phyloP scores from a whole-genome alignment of 495 filamentous ascomycete genomes.

The Geopyxis carbonaria region DNA sequence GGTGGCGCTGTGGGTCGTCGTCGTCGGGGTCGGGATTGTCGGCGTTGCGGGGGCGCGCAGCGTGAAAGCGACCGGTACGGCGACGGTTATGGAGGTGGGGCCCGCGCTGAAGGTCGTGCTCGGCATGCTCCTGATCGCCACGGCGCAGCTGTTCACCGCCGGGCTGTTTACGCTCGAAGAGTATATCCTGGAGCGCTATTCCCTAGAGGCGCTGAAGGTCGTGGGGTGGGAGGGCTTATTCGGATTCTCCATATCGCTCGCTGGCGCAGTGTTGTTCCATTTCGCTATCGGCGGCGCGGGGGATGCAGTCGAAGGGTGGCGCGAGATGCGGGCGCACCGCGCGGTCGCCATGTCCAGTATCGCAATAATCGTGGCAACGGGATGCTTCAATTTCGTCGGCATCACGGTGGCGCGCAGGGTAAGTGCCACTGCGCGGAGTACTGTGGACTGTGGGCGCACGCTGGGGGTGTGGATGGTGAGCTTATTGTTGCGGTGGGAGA shows the following conservation, averaged over 20 bases:
- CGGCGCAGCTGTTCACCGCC: slow-evolving; percentile 89
- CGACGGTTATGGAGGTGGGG: slow-evolving; percentile 15
- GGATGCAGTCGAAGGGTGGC: slow-evolving; percentile 68
- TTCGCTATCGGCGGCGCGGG: slow-evolving; percentile 73
- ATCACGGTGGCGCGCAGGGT: slow-evolving; percentile 77
- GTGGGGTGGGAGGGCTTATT: slow-evolving; percentile 95
- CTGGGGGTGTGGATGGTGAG: slow-evolving; percentile 97
- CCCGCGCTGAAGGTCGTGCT: slow-evolving; percentile 56
- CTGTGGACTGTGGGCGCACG: slow-evolving; percentile 92
- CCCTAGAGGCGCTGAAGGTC: slow-evolving; percentile 72
- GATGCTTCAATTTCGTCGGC: slow-evolving; percentile 98
- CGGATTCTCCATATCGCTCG: slow-evolving; percentile 65
- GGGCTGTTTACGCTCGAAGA: slow-evolving; percentile 93
- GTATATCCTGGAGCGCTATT: slow-evolving; percentile 77
- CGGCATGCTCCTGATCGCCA: slow-evolving; percentile 75
- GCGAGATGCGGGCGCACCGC: slow-evolving; percentile 53
- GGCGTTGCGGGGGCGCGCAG: slow-evolving; percentile 51
- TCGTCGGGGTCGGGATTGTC: slow-evolving; percentile 74
- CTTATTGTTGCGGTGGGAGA: slow-evolving; percentile 78
- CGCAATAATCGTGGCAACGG: slow-evolving; percentile 91
- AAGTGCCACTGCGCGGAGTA: slow-evolving; percentile 77
- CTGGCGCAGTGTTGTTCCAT: slow-evolving; percentile 68
- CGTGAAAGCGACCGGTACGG: slow-evolving; percentile 2
- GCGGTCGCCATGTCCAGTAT: slow-evolving; percentile 55
- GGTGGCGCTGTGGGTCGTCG: slow-evolving; percentile 70